Evolutionary conservation across 805 yeast genomes (phyloP).

Genomic region (Metschnikowia lochheadii): DNA sequence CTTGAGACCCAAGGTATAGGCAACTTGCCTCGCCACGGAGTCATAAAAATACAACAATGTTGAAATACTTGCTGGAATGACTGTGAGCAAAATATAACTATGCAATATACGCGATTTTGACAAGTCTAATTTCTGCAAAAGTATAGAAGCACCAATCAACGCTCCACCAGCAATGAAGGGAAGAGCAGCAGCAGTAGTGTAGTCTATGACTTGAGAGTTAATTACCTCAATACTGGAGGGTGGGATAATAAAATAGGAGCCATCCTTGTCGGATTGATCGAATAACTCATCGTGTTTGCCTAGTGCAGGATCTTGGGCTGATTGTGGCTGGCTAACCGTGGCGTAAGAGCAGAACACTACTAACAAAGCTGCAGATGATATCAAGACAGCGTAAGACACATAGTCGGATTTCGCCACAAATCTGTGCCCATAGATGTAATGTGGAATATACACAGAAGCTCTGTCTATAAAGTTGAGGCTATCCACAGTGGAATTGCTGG

Average conservation of each 20-base stretch:
- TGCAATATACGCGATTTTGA: conserved; percentile 30
- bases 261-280: conserved; percentile 26
- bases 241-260: conserved; percentile 10
- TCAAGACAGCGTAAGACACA: neutral
- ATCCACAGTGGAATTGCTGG: conserved; percentile 4
- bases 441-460: conserved; percentile 4
- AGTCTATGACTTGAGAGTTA: conserved; percentile 7
- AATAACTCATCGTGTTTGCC: conserved; percentile 13
- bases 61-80: conserved; percentile 19
- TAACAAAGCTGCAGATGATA: conserved; percentile 25
- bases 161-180: conserved; percentile 43
- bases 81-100: conserved; percentile 30
- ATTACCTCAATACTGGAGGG: conserved; percentile 8
- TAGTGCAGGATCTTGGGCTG: conserved; percentile 21
- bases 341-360: conserved; percentile 19
- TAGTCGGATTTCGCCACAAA: neutral
- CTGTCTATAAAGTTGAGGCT: conserved; percentile 1
- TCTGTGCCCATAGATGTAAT: neutral
- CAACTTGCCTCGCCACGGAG: conserved; percentile 22
- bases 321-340: conserved; percentile 22
- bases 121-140: conserved; percentile 28
- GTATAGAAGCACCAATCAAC: conserved; percentile 37
- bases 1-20: conserved; percentile 20
- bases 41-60: conserved; percentile 26
- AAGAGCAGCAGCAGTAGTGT: conserved; percentile 32